Evolutionary conservation across 225 moss, liverwort and hornwort genomes (phyloP).

Genomic region (Thuidium tamariscinum): DNA sequence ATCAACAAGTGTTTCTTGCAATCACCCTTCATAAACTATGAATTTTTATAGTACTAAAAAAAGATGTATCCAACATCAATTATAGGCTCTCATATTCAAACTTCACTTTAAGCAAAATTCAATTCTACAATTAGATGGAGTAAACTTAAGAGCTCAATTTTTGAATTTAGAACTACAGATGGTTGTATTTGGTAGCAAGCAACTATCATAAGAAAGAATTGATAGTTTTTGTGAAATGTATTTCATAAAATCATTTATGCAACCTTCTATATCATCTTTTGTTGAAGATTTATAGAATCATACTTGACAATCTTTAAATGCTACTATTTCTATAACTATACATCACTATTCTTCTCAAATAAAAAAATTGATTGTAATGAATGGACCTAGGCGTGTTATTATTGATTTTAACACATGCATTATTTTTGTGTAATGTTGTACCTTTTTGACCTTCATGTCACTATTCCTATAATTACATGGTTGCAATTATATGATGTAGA

Average conservation of each 20-base stretch:
- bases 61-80: not conserved
- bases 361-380: not conserved
- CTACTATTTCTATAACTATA: not conserved
- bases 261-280: not conserved
- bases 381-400: fast-evolving
- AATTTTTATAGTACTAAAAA: not conserved
- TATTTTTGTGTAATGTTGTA: not conserved
- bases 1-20: no score
- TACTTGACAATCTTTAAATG: not conserved
- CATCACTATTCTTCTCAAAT: not conserved
- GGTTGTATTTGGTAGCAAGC: not conserved
- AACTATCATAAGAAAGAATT: fast-evolving
- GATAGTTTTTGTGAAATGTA: not conserved
- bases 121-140: not conserved
- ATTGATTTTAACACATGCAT: not conserved
- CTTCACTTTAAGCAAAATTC: fast-evolving
- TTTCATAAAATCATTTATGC: not conserved
- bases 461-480: not conserved
- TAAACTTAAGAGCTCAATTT: no score
- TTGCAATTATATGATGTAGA: not conserved
- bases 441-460: not conserved
- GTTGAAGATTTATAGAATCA: not conserved
- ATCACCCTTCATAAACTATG: no score
- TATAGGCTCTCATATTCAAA: not conserved
- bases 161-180: not conserved